Conservation (phyloP, 306 rosid species). For the Cercis canadensis region DNA sequence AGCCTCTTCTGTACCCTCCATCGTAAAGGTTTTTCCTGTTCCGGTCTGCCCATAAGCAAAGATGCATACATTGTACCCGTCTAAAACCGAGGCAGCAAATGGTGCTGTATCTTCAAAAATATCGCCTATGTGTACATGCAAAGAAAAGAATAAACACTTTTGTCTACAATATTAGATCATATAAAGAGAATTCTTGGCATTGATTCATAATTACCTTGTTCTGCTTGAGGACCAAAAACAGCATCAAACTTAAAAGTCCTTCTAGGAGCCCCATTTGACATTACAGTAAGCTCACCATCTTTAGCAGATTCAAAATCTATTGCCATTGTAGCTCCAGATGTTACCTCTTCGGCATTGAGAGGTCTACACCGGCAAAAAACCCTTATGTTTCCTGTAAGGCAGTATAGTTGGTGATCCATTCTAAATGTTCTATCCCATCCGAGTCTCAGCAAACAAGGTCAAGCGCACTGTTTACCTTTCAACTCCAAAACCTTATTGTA, state of each 20-base stretch:
- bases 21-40: slow-evolving; percentile 93
- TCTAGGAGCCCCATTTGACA: slow-evolving; percentile 78
- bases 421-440: slow-evolving; percentile 8
- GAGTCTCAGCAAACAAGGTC: slow-evolving; percentile 31
- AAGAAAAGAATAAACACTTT: slow-evolving; percentile 28
- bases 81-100: slow-evolving; percentile 84
- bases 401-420: slow-evolving; percentile 32
- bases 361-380: slow-evolving; percentile 98
- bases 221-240: slow-evolving; percentile 81
- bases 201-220: slow-evolving; percentile 65
- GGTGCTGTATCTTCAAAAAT: slow-evolving; percentile 85
- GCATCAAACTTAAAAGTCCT: slow-evolving; percentile 84
- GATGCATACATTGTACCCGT: slow-evolving; percentile 94
- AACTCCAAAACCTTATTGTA: slow-evolving; percentile 90
- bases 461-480: slow-evolving; percentile 64
- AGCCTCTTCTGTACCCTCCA: slow-evolving; percentile 89
- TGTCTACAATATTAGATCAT: slow-evolving; percentile 18
- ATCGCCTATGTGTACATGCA: slow-evolving; percentile 55
- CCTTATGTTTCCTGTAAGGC: slow-evolving; percentile 83
- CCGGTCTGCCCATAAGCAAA: slow-evolving; percentile 98
- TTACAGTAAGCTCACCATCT: slow-evolving; percentile 81
- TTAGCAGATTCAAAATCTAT: slow-evolving; percentile 86
- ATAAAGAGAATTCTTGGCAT: not conserved
- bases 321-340: slow-evolving; percentile 74
- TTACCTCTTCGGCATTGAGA: slow-evolving; percentile 66